These are phyloP conservation scores for Pyricularia grisea DNA, from an alignment of 2,329 filamentous ascomycete genomes.

Conservation along the genomic window DNA sequence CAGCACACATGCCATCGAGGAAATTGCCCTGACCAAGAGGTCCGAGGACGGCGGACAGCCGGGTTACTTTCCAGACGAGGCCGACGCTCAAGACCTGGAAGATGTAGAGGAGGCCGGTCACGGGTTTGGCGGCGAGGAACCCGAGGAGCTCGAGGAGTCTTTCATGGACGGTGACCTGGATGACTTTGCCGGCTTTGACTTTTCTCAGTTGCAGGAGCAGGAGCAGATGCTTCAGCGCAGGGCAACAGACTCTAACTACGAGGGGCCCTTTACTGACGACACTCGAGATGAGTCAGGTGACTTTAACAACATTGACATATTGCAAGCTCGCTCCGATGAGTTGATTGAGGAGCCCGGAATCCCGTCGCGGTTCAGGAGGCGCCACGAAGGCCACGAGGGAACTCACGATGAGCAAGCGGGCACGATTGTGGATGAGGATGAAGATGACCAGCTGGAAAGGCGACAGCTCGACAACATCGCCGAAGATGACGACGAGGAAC, in stretches of 20 bases:
- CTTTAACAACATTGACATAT: too few species aligned
- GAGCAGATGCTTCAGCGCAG: background rate
- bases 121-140: background rate
- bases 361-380: background rate
- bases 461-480: background rate
- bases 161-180: background rate
- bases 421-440: background rate
- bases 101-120: background rate
- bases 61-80: background rate
- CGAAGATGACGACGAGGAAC: background rate
- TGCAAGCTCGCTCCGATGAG: too few species aligned
- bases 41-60: background rate
- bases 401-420: background rate
- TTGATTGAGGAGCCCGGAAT: background rate
- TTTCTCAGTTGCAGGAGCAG: background rate
- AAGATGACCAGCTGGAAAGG: background rate
- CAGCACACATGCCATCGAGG: background rate
- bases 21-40: background rate
- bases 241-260: too few species aligned
- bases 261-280: too few species aligned
- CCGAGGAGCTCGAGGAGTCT: background rate
- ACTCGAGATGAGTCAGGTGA: too few species aligned
- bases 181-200: background rate
- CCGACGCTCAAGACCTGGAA: background rate
- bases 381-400: background rate